Evolutionary conservation across 73 alveolate genomes (phyloP), one percentile per base, ranked within the genome.

Genomic region (Stentor coeruleus): DNA sequence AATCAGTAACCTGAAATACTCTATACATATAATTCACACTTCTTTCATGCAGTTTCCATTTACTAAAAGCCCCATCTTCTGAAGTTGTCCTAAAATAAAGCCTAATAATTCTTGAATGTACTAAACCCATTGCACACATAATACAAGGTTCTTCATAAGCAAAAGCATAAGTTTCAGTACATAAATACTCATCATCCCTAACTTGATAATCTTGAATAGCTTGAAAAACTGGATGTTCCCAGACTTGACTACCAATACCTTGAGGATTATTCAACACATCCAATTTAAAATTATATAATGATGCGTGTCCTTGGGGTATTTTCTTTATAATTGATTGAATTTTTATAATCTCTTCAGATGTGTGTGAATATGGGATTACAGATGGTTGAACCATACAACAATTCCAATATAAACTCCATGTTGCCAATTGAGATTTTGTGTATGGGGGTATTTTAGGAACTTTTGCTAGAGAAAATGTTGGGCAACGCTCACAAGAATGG

Each of bases 91-190:
- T 74, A 14, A 59, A 58, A 82, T 93, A 93, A 28, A 93, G 82
- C 80, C 96, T 87, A 1, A 84, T 74, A 72, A 93, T 88, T 55
- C 98, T 77, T 59, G 94, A 88, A 85, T 93, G 98, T 11, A 91
- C 86, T 66, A 88, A 86, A 49, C 95, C 96, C 98, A 93, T 93
- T 2, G 94, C 84, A 79, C 98, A 93, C 98, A 93, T 93, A 72
- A 91, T 81, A 59, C 98, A 93, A 81, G 98, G 98, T 86, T 93
- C 96, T 30, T 76, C 85, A 37, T 55, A 80, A 38, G 82, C 57
- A 49, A 93, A 49, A 3, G 91, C 75, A 85, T 77, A 88, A 59
- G 88, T 86, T 58, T 90, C 92, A 60, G 87, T 93, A 81, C 93
- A 82, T 79, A 82, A 88, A 84, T 93, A 93, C 82, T 93, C 93